phyloP scores from a whole-genome alignment of 768 basidiomycete genomes.

The Sarcodon aspratus region DNA sequence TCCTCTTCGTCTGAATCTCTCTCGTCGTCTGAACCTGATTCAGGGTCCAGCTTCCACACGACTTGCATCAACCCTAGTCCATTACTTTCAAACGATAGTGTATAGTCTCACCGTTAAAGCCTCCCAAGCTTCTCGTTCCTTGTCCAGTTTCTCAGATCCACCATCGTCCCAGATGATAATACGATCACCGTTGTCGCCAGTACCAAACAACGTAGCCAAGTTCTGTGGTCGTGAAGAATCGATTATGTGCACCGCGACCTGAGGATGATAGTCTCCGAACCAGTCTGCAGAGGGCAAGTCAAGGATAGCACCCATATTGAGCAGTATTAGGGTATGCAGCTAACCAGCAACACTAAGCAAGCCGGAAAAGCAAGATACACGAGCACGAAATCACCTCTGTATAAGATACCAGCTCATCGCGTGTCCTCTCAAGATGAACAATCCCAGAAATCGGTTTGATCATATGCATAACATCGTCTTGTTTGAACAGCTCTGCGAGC shows the following conservation, averaged over 20 bases:
- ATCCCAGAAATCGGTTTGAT: conserved; percentile 85
- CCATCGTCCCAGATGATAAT: conserved; percentile 94
- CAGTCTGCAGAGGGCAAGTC: conserved; percentile 66
- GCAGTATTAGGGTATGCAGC: conserved; percentile 82
- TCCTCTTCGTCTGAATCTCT: conserved; percentile 26
- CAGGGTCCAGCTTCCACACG: conserved; percentile 61
- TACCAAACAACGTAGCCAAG: conserved; percentile 74
- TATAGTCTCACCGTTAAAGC: conserved; percentile 54
- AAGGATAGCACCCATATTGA: conserved; percentile 86
- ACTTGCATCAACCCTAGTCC: not conserved
- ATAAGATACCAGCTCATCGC: conserved; percentile 53
- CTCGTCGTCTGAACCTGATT: conserved; percentile 46
- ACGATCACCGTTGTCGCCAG: conserved; percentile 52
- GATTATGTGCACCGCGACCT: conserved; percentile 80
- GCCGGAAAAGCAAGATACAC: not conserved
- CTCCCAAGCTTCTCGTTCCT: conserved; percentile 78
- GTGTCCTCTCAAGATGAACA: conserved; percentile 55
- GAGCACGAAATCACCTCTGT: conserved; percentile 41
- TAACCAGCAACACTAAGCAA: conserved; percentile 16
- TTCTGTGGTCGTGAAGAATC: conserved; percentile 90
- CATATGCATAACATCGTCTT: conserved; percentile 89
- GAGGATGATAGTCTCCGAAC: conserved; percentile 61
- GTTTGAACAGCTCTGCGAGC: conserved; percentile 79
- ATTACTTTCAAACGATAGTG: not conserved
- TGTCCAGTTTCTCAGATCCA: conserved; percentile 52